Percentiles rank a stretch among this genome's conserved stretches.
Conservation (phyloP, 2,329 filamentous ascomycete genomes). For the Alternaria longipes region DNA sequence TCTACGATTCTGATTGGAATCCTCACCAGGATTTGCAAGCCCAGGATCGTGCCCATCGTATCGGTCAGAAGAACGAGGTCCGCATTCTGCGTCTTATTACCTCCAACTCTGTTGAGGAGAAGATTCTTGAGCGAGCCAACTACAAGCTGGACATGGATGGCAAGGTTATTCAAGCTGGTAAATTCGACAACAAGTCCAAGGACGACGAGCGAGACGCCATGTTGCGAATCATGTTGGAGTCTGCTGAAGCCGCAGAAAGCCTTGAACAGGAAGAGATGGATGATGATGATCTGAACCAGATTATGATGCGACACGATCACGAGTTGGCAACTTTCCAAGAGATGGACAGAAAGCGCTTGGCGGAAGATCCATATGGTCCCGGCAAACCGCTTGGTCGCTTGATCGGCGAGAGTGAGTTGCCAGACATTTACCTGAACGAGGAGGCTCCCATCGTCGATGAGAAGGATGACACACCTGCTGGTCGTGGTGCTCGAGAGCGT, state of each 20-base stretch:
- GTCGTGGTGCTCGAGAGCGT: conserved; percentile 92
- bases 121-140: conserved; percentile 94
- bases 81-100: conserved; percentile 95
- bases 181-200: conserved; percentile 99
- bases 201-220: conserved; percentile 98
- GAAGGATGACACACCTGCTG: conserved; percentile 73
- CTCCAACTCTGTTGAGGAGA: conserved; percentile 97
- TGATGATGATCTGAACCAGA: conserved; percentile 94
- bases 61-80: conserved; percentile 99
- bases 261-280: conserved; percentile 98
- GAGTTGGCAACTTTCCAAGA: conserved; percentile 82
- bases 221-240: conserved; percentile 90
- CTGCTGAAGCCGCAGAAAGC: conserved; percentile 71
- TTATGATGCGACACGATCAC: conserved; percentile 86
- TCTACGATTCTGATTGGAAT: conserved; percentile 99
- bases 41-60: conserved; percentile 99
- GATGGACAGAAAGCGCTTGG: conserved; percentile 78
- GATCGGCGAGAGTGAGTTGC: conserved; percentile 86
- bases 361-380: conserved; percentile 75
- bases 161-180: conserved; percentile 98
- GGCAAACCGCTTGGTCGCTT: conserved; percentile 77
- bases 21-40: conserved; percentile 99
- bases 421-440: conserved; percentile 92
- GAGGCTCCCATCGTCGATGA: conserved; percentile 83
- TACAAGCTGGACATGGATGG: conserved; percentile 99